These are phyloP conservation scores for Brassica juncea DNA, from an alignment of 345 rosid species.

Conservation along the genomic window DNA sequence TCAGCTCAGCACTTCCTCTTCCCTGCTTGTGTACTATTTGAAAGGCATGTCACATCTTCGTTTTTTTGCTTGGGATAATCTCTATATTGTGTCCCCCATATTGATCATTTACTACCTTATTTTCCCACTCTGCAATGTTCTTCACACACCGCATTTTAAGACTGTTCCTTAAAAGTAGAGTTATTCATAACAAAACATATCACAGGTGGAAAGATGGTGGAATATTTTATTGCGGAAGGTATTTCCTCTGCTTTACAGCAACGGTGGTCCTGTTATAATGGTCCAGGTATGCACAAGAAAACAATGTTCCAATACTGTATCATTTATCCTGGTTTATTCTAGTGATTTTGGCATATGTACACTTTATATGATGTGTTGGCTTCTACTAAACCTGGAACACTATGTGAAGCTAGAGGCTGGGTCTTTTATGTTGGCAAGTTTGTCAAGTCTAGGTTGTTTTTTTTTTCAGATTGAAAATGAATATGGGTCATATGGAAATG, in stretches of 20 bases:
- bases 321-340: slow-evolving; percentile 1
- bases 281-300: slow-evolving; percentile 61
- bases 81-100: background rate
- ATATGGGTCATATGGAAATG: slow-evolving; percentile 92
- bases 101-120: background rate
- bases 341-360: background rate
- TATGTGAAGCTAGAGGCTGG: background rate
- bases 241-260: slow-evolving; percentile 66
- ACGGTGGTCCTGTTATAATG: slow-evolving; percentile 92
- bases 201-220: slow-evolving; percentile 94
- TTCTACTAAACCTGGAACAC: background rate
- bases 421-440: background rate
- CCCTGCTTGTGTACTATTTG: background rate
- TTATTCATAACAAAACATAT: slow-evolving; percentile 17
- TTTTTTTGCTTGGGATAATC: background rate
- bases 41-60: background rate
- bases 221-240: slow-evolving; percentile 66
- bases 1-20: background rate
- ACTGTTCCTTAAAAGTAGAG: background rate
- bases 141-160: background rate
- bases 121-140: background rate
- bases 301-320: background rate
- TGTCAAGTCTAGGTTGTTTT: background rate
- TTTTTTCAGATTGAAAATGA: slow-evolving; percentile 87
- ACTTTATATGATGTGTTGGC: background rate